phyloP scores from a whole-genome alignment of 2,329 filamentous ascomycete genomes.

The Calonectria henricotiae region DNA sequence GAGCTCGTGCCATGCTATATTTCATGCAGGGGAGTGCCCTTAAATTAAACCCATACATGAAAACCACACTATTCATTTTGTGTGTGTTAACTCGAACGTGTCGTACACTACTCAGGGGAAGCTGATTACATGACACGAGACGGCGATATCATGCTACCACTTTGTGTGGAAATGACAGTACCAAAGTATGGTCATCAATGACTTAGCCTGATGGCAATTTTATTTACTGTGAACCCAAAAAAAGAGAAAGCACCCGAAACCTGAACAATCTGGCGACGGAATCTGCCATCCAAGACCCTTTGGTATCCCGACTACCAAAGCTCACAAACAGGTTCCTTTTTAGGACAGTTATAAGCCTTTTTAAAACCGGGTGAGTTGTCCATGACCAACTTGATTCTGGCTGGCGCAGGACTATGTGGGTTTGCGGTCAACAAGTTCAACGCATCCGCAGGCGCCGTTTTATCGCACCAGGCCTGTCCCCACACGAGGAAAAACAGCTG shows the following conservation, averaged over 20 bases:
- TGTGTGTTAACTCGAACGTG: neutral
- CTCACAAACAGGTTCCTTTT: conserved; percentile 78
- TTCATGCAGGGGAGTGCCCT: neutral
- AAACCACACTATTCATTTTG: neutral
- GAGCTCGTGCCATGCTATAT: neutral
- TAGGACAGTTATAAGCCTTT: conserved; percentile 77
- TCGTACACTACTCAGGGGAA: too few species aligned
- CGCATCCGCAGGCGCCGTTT: conserved; percentile 67
- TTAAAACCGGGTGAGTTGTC: conserved; percentile 79
- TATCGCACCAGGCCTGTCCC: conserved; percentile 75
- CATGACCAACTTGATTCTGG: conserved; percentile 76
- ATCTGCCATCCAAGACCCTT: neutral
- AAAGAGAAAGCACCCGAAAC: too few species aligned
- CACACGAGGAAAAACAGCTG: conserved; percentile 81
- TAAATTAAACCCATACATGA: conserved; percentile 2
- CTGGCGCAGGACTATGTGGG: conserved; percentile 76
- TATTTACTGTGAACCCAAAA: neutral
- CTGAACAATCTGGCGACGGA: neutral
- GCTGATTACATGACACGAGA: too few species aligned
- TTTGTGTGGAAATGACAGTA: too few species aligned
- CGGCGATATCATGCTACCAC: too few species aligned
- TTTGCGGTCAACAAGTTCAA: conserved; percentile 74
- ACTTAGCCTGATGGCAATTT: too few species aligned
- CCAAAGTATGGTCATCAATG: too few species aligned
- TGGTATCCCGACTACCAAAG: conserved; percentile 69